Base-by-base conservation (phyloP, 306 rosid species). In the Mimosa bimucronata region DNA sequence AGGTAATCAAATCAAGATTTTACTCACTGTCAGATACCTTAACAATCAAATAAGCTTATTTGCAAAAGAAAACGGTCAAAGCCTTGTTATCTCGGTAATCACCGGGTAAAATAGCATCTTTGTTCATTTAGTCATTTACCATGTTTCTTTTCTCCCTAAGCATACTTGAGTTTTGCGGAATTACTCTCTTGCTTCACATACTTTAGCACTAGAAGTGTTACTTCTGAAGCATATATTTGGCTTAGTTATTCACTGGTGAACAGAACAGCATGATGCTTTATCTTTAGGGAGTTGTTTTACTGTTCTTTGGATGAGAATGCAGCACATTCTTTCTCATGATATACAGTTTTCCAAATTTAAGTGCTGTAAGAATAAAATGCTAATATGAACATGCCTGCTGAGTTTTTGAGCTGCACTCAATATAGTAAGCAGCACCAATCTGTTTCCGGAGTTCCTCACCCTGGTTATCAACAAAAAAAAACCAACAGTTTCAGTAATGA, bases 371-470 rank as follows among this genome's bases (percentile, higher is more conserved):
- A 79, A 80, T 58, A 46, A 77, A 68, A 75, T 48, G 69, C 79
- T 14, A 31, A 52, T 73, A 29, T 75, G 75, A 61, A 19, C 83
- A 40, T 79, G 85, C 98, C 94, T 94, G 97, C 92, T 94, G 98
- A 76, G 97, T 92, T 86, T 94, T 94, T 75, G 98, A 94, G 86
- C 97, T 94, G 89, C 98, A 92, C 81, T 94, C 98, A 44, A 92
- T 84, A 31, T 94, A 94, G 82, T 82, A 91, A 21, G 87, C 68
- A 48, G 94, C 97, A 53, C 97, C 98, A 40, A 92, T 91, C 83
- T 92, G 94, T 77, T 90, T 94, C 30, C 94, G 91, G 41, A 94
- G 97, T 86, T 94, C 98, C 87, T 94, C 98, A 0, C 98, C 97
- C 97, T 94, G 75, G 77, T 74, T 75, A 79, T n/a, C 74, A 79